Conservation (phyloP, 345 rosid species). For the Streptanthus diversifolius region DNA sequence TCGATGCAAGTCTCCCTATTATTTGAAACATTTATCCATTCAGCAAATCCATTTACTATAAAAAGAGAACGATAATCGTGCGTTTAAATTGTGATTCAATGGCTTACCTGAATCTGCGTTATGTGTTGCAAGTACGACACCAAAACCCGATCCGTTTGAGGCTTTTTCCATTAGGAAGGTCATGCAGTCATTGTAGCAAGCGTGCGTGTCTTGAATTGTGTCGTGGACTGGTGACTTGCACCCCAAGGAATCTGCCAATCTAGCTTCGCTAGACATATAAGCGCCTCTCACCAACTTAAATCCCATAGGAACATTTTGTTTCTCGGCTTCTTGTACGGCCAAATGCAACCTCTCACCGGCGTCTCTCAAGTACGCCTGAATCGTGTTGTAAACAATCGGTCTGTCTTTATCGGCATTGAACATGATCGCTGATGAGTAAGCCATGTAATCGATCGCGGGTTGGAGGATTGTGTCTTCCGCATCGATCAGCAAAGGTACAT, state of each 20-base stretch:
- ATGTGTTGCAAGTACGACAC: slow-evolving; percentile 85
- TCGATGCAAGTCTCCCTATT: slow-evolving; percentile 60
- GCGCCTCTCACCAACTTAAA: slow-evolving; percentile 88
- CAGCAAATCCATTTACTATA: not conserved
- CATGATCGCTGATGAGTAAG: slow-evolving; percentile 52
- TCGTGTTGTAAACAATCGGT: slow-evolving; percentile 62
- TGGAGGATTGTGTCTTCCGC: slow-evolving; percentile 82
- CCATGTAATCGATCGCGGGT: slow-evolving; percentile 83
- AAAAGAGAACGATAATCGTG: not conserved
- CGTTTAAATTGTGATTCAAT: not conserved
- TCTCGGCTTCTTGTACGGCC: slow-evolving; percentile 51
- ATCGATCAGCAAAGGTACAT: slow-evolving; percentile 54
- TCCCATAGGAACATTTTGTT: slow-evolving; percentile 62
- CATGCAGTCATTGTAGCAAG: slow-evolving; percentile 72
- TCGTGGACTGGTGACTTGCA: slow-evolving; percentile 72
- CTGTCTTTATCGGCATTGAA: slow-evolving; percentile 42
- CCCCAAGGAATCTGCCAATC: slow-evolving; percentile 61
- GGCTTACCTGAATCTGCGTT: slow-evolving; percentile 70
- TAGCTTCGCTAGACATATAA: slow-evolving; percentile 69
- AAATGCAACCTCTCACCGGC: slow-evolving; percentile 58
- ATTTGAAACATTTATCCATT: not conserved
- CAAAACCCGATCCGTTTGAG: slow-evolving; percentile 46
- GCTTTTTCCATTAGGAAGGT: slow-evolving; percentile 63
- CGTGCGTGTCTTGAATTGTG: slow-evolving; percentile 64
- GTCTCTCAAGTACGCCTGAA: slow-evolving; percentile 83